phyloP scores from a whole-genome alignment of 2,329 filamentous ascomycete species.

The Cladophialophora immunda region DNA sequence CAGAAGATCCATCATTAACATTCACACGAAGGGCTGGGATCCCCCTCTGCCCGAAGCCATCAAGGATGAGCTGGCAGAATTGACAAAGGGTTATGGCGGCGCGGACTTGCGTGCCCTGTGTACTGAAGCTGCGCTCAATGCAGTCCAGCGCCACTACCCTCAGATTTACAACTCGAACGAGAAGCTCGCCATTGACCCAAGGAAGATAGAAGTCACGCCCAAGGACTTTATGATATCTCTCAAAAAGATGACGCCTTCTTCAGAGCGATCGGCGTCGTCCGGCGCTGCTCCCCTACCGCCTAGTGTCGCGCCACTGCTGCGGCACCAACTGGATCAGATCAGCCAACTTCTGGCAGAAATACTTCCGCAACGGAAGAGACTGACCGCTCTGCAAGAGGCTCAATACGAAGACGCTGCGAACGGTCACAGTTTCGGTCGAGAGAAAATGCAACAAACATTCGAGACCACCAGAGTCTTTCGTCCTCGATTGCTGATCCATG shows the following conservation, averaged over 20 bases:
- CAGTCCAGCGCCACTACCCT: constrained; percentile 93
- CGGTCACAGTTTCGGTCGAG: constrained; percentile 83
- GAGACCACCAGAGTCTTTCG: constrained; percentile 88
- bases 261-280: constrained; percentile 86
- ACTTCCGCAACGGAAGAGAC: constrained; percentile 83
- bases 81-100: constrained; percentile 96
- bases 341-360: constrained; percentile 75
- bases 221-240: constrained; percentile 98
- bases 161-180: constrained; percentile 93
- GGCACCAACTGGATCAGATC: constrained; percentile 75
- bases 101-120: constrained; percentile 93
- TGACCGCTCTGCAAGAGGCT: constrained; percentile 91
- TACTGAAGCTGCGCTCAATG: constrained; percentile 94
- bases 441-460: constrained; percentile 80
- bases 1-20: constrained; percentile 87
- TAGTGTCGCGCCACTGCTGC: constrained; percentile 81
- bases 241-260: constrained; percentile 95
- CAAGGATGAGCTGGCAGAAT: constrained; percentile 80
- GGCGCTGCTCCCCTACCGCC: constrained; percentile 82
- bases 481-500: constrained; percentile 83
- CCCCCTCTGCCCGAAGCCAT: constrained; percentile 76
- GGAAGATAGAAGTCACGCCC: constrained; percentile 83
- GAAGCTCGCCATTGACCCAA: constrained; percentile 87
- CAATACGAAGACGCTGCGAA: constrained; percentile 87
- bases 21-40: constrained; percentile 95